Percentiles rank a stretch among this genome's conserved stretches.
phyloP scores from a whole-genome alignment of 768 basidiomycete species.

The Pulveroboletus ravenelii region DNA sequence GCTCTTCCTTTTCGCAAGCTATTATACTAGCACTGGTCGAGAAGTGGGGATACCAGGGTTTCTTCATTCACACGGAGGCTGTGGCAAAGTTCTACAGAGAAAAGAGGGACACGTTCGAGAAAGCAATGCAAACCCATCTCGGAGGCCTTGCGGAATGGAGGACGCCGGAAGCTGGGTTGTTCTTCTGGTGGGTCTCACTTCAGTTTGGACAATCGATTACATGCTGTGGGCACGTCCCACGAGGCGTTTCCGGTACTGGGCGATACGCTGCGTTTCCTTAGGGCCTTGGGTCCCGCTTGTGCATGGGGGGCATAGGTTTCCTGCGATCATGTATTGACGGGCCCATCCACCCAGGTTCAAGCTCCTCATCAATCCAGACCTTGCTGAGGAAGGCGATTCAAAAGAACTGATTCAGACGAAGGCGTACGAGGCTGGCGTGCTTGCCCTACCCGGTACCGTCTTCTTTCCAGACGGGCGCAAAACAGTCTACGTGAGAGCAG shows the following conservation, averaged over 20 bases:
- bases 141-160: constrained; percentile 70
- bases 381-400: constrained; percentile 56
- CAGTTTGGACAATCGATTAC: constrained; percentile 6
- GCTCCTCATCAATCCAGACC: constrained; percentile 41
- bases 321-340: constrained; percentile 17
- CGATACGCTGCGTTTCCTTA: background rate
- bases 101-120: constrained; percentile 76
- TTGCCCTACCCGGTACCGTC: constrained; percentile 83
- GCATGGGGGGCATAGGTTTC: constrained; percentile 2
- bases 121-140: constrained; percentile 71
- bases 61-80: constrained; percentile 58
- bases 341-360: constrained; percentile 54
- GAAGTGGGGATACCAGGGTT: constrained; percentile 74
- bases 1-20: constrained; percentile 59
- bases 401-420: constrained; percentile 65
- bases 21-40: constrained; percentile 54
- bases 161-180: constrained; percentile 78
- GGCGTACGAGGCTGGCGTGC: constrained; percentile 75
- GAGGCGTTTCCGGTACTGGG: constrained; percentile 3
- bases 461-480: constrained; percentile 71
- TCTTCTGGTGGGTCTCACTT: constrained; percentile 62
- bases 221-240: constrained; percentile 2
- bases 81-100: constrained; percentile 72
- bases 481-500: constrained; percentile 73
- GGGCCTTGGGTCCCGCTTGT: background rate